Evolutionary conservation across 179 eudicot genomes (phyloP).

Genomic region (Vitellaria paradoxa): DNA sequence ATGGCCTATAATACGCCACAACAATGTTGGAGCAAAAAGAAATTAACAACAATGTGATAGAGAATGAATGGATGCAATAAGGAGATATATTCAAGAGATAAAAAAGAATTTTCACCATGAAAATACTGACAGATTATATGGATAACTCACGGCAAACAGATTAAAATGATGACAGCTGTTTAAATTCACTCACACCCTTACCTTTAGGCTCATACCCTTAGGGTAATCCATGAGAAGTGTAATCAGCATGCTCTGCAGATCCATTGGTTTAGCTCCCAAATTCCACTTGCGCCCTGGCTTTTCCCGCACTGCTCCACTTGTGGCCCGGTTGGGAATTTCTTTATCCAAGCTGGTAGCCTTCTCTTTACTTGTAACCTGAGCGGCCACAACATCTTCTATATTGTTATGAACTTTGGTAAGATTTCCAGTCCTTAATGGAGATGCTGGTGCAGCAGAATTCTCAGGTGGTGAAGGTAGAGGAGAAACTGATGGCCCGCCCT

Average conservation of each 20-base stretch:
- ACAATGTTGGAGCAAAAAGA: neutral
- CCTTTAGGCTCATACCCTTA: slow-evolving; percentile 89
- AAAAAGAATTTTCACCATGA: neutral
- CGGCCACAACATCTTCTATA: slow-evolving; percentile 34
- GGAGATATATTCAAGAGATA: neutral
- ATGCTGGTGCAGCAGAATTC: slow-evolving; percentile 46
- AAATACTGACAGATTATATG: neutral
- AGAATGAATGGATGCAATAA: neutral
- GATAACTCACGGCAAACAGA: neutral
- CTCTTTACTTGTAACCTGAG: slow-evolving; percentile 38
- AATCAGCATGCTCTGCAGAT: slow-evolving; percentile 59
- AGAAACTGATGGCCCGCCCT: slow-evolving; percentile 70
- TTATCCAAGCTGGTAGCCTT: slow-evolving; percentile 42
- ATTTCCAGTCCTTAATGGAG: slow-evolving; percentile 60
- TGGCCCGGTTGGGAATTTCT: slow-evolving; percentile 36
- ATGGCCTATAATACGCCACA: slow-evolving; percentile 45
- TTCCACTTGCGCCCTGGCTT: slow-evolving; percentile 32
- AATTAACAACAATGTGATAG: neutral
- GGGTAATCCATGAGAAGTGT: slow-evolving; percentile 64
- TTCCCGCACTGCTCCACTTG: slow-evolving; percentile 31
- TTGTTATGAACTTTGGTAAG: slow-evolving; percentile 35
- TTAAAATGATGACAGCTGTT: neutral
- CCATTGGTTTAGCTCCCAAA: slow-evolving; percentile 42
- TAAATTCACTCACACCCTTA: slow-evolving; percentile 20
- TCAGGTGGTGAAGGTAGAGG: slow-evolving; percentile 74